A percentile compares a stretch with the other conserved stretches of the same genome.
Conservation (phyloP, 2,329 filamentous ascomycete genomes). For the Pseudogymnoascus sp. region DNA sequence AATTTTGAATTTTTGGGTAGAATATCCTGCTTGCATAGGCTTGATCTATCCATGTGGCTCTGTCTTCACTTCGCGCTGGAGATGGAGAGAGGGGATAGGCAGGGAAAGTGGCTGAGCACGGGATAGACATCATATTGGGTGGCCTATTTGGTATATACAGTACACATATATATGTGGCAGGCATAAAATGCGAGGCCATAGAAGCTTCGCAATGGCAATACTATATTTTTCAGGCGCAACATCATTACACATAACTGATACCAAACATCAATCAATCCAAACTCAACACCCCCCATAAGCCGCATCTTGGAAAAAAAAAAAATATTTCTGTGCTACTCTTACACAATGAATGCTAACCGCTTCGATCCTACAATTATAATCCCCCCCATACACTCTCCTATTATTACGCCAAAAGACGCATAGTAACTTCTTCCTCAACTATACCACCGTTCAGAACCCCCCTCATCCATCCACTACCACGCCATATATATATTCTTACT, state of each 20-base stretch:
- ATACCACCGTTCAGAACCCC: not conserved
- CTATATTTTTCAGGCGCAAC: not conserved
- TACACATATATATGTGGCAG: not conserved
- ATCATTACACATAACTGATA: not conserved
- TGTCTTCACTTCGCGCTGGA: not conserved
- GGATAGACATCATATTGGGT: not conserved
- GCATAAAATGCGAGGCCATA: not conserved
- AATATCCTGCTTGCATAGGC: not conserved
- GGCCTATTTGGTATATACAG: not conserved
- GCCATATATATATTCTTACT: not conserved
- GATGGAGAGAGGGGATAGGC: not conserved
- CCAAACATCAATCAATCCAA: not conserved
- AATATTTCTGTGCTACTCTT: constrained; percentile 1
- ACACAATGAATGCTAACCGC: not conserved
- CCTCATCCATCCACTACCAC: not conserved
- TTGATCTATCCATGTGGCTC: not conserved
- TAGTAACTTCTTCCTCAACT: not conserved
- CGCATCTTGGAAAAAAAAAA: not conserved
- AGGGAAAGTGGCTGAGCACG: not conserved
- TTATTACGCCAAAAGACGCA: not conserved
- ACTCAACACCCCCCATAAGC: not conserved
- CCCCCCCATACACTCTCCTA: not conserved
- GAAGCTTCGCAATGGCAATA: not conserved
- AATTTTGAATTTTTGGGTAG: constrained; percentile 7
- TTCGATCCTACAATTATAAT: constrained; percentile 4